Evolutionary conservation across 2,329 filamentous ascomycete genomes (phyloP), one percentile per base, ranked within the genome.

Genomic region (Arthrinium phaeospermum): DNA sequence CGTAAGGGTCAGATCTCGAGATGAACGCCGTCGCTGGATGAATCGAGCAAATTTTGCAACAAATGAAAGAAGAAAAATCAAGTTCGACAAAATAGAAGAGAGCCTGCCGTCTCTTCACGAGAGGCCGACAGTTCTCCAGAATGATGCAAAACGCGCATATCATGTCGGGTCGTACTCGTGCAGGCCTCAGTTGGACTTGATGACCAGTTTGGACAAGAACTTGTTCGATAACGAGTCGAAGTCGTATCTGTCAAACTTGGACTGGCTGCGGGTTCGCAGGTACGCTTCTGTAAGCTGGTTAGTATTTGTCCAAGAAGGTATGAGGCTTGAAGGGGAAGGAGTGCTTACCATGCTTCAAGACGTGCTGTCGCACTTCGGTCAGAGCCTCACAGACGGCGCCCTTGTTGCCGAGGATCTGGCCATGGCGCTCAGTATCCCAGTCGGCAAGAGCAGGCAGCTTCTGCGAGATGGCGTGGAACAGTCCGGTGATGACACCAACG

Each of bases 391-490:
- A 98, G 69, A 98, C 95, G 76, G 95, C 94, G 34, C 89, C 87
- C 84, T 98, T 98, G 82, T 96, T 97, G 85, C 95, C 93, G 73
- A 98, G 90, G 70, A 98, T 86, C 78, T 97, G 93, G 77, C 96
- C 94, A 81, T 98, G 96, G 84, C 96, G 94, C 80, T 90, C 87
- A 16, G 94, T 96, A 80, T 98, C 95, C 96, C 96, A 98, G 81
- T 98, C 96, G 76, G 92, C 92, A 81, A 98, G 95, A 27, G 94
- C 89, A 5, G 96, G 96, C 61, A 98, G 89, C 86, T 98, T 98
- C 85, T 98, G 96, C 1, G 95, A 98, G 81, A 98, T 98, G 83
- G 96, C 96, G 78, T 97, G 95, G 91, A 98, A 98, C 44, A 98
- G 90, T 67, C 96, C 96, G 75, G 98, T 95, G 79, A 98, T 97